Evolutionary conservation across 2,329 filamentous ascomycete genomes (phyloP), one percentile per base, ranked within the genome.

Genomic region (Chrysoporthe austroafricana): DNA sequence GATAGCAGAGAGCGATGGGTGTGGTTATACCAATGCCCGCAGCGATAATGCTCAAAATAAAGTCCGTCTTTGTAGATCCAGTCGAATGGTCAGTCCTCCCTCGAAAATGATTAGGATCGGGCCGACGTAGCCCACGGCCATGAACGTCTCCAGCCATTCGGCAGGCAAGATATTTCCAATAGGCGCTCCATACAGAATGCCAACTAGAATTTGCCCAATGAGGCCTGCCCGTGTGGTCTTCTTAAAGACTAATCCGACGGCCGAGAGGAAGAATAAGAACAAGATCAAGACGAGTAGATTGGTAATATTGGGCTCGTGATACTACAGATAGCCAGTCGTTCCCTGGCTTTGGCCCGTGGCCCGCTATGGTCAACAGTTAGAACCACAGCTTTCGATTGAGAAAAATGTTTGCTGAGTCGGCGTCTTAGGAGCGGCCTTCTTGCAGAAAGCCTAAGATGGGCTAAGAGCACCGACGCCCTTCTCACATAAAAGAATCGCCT

Each of bases 51-150:
- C 79, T 82, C 43, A 83, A 74, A 3, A 78, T 18, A 56, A 84
- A 78, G 66, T 84, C 84, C 43, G 78, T 76, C 71, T 79, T 79
- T 11, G 75, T 1, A 84, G 76, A 70, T 84, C 82, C 3, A 84
- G 72, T 0, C 81, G 80, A 42, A 82, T 76, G 11, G 79, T 78
- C 18, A 85, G 74, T 0, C 82, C 82, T n/a, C 82, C 83, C 75
- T 84, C 81, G 66, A 84, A 84, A 52, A 84, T 84, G 66, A 85
- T 83, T 50, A 85, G 72, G 58, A 85, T 80, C 57, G 84, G 72
- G 1, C 83, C 82, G 21, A 84, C 74, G 71, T 84, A 84, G 26
- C 83, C 82, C 32, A 84, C 70, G 2, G 77, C 77, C 4, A 84
- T 73, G 66, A 84, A 83, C 0, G 81, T 82, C 58, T 81, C 73